A percentile compares a stretch with the other conserved stretches of the same genome.
These are phyloP conservation scores for Flaveria trinervia DNA, from an alignment of 129 eudicot genomes.

Conservation along the genomic window DNA sequence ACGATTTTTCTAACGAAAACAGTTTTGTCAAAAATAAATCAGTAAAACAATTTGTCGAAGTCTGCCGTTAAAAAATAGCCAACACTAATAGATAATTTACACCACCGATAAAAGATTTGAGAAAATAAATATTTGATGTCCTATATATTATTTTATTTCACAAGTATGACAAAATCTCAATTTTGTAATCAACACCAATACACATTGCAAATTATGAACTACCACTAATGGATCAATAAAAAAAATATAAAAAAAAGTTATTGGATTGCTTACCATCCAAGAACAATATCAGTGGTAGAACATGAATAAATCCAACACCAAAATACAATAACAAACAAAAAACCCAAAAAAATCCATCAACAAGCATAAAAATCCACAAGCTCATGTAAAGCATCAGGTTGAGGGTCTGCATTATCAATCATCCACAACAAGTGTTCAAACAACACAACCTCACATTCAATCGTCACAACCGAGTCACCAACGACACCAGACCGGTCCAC, in stretches of 20 bases:
- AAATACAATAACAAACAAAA: neutral
- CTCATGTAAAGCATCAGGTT: conserved; percentile 42
- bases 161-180: no score
- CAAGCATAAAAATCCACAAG: conserved; percentile 37
- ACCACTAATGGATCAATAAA: conserved; percentile 9
- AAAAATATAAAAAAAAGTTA: neutral
- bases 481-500: conserved; percentile 40
- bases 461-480: conserved; percentile 17
- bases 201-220: no score
- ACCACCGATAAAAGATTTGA: no score
- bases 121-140: no score
- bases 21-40: no score
- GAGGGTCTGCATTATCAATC: conserved; percentile 45
- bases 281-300: conserved; percentile 13
- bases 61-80: no score
- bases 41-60: no score
- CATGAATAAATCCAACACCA: conserved; percentile 20
- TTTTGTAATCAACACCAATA: no score
- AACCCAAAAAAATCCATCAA: neutral
- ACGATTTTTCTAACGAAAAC: no score
- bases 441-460: conserved; percentile 46
- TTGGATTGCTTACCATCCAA: conserved; percentile 39
- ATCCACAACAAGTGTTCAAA: conserved; percentile 46
- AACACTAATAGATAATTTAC: no score
- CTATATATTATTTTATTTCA: no score